Evolutionary conservation across 2,329 filamentous ascomycete species (phyloP), one percentile per base, ranked within the genome.

Genomic region (Fusarium brachygibbosum): DNA sequence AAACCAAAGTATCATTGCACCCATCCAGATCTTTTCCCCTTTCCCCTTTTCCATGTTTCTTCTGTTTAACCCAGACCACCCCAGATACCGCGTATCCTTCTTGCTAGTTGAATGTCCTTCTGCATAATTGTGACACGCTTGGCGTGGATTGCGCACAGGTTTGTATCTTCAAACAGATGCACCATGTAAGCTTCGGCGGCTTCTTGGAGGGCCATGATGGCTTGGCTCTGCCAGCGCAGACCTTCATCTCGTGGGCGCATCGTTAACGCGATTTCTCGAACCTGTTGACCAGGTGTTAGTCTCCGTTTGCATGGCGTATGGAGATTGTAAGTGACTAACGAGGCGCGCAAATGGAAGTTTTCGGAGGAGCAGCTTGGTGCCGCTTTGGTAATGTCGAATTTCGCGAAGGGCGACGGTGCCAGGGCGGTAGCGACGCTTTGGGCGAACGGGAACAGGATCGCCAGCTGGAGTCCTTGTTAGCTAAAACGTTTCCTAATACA

Each of bases 121-220:
- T 95, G 94, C 93, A 97, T 95, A 75, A 98, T 97, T 37, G 95
- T 98, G 55, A 98, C 94, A 78, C 95, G 87, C 84, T 97, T 98
- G 66, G 95, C 96, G 82, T 98, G 95, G 74, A 98, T 94, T 68
- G 95, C 96, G 82, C 95, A 97, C 40, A 98, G 87, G 82, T 98
- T 98, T 31, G 79, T 79, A 54, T 81, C 79, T 64, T 98, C 94
- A 77, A 98, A 98, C 19, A 98, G 85, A 77, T 97, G 94, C 61
- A 98, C 92, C 73, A 98, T 86, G 81, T 97, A 98, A 6, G 95
- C 95, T 82, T 98, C 95, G n/a, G 94, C 89, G 17, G 95, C 93
- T 84, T 98, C 95, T 82, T 98, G 95, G 4, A 98, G 86, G 14
- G 95, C 95, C 76, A 92, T 89, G 76, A 98, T 96, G 53, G 95